These are phyloP conservation scores for Chernovozyma sophiae-reginae DNA, from an alignment of 1,139 yeast species.

Conservation along the genomic window DNA sequence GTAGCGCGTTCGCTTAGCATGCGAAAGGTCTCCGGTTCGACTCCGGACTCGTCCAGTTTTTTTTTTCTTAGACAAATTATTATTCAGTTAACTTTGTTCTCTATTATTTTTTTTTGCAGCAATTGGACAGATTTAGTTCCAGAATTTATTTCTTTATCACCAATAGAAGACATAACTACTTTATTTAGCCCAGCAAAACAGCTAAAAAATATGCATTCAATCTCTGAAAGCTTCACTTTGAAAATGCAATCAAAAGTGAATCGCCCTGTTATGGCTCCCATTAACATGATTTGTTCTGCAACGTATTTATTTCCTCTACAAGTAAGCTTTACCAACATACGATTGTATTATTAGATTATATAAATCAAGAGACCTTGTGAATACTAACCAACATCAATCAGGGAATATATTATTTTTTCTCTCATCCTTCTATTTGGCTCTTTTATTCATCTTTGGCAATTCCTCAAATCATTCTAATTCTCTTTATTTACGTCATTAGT, in stretches of 20 bases:
- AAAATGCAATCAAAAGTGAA: not conserved
- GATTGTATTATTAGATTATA: too few species aligned
- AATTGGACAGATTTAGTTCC: not conserved
- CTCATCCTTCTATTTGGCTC: slow-evolving; percentile 50
- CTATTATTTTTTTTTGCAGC: slow-evolving; percentile 6
- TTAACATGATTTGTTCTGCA: slow-evolving; percentile 15
- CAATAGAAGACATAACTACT: not conserved
- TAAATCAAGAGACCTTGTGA: too few species aligned
- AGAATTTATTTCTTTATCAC: not conserved
- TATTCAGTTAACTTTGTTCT: not conserved
- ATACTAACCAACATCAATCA: too few species aligned
- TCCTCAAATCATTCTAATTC: slow-evolving; percentile 48
- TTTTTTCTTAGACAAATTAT: too few species aligned
- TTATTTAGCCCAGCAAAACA: not conserved
- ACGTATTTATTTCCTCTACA: slow-evolving; percentile 25
- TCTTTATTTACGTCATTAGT: slow-evolving; percentile 36
- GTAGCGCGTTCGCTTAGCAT: slow-evolving; percentile 89
- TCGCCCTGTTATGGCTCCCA: slow-evolving; percentile 11
- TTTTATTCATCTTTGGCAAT: slow-evolving; percentile 42
- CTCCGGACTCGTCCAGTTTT: slow-evolving; percentile 78
- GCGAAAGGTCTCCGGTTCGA: slow-evolving; percentile 90
- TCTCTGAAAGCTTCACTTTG: not conserved
- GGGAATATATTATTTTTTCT: slow-evolving; percentile 45
- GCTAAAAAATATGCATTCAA: not conserved
- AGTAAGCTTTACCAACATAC: too few species aligned